These are phyloP conservation scores for Pleurostoma richardsiae DNA, from an alignment of 2,329 filamentous ascomycete genomes.

Conservation along the genomic window DNA sequence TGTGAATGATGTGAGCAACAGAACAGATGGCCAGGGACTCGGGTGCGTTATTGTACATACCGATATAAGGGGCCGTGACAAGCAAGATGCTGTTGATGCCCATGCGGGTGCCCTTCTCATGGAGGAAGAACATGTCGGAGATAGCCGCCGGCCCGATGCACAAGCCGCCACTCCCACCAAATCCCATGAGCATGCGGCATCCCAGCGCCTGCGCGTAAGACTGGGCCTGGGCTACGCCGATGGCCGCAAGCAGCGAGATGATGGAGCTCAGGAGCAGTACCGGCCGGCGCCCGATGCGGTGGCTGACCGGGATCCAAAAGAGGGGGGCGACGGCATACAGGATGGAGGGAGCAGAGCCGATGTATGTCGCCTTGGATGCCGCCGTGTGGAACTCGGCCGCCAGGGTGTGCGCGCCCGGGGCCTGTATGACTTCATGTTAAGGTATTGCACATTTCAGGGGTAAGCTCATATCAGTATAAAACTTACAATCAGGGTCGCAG, in stretches of 20 bases:
- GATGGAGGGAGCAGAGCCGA: slow-evolving; percentile 9
- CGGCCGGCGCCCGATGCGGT: slow-evolving; percentile 11
- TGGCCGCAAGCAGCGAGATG: slow-evolving; percentile 8
- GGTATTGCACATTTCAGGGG: background rate
- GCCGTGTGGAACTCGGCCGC: slow-evolving; percentile 6
- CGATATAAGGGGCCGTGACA: slow-evolving; percentile 9
- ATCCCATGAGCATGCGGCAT: slow-evolving; percentile 11
- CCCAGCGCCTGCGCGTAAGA: slow-evolving; percentile 7
- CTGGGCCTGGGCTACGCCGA: slow-evolving; percentile 7
- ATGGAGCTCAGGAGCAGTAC: slow-evolving; percentile 9
- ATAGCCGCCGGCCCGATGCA: slow-evolving; percentile 10
- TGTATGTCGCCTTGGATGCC: slow-evolving; percentile 9
- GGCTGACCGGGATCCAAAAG: slow-evolving; percentile 13
- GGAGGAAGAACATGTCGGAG: slow-evolving; percentile 12
- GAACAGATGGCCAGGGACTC: too few relatives aligned
- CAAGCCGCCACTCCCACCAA: slow-evolving; percentile 8
- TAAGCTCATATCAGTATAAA: background rate
- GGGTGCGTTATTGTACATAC: background rate
- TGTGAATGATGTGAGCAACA: background rate
- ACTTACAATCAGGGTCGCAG: slow-evolving; percentile 8
- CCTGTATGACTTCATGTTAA: background rate
- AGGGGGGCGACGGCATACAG: slow-evolving; percentile 9
- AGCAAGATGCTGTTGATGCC: slow-evolving; percentile 9
- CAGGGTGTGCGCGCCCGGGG: slow-evolving; percentile 8
- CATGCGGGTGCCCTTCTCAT: slow-evolving; percentile 11